Conservation (phyloP, 148 eudicot species). For the Amaranthus cruentus region DNA sequence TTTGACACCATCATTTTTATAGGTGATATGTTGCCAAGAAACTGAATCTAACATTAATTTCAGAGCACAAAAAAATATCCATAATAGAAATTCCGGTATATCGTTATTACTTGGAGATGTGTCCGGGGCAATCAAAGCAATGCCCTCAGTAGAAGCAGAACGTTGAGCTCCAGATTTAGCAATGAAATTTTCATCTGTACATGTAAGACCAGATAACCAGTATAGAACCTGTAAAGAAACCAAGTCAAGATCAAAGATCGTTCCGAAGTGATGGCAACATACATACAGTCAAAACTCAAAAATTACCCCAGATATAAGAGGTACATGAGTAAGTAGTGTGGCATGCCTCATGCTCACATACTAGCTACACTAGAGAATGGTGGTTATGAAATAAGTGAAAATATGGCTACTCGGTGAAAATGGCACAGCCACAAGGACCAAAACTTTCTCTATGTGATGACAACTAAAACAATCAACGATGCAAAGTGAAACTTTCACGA, state of each 20-base stretch:
- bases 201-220: slow-evolving; percentile 93
- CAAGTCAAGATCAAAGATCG: slow-evolving; percentile 11
- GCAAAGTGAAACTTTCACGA: too few species aligned
- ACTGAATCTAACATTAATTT: background rate
- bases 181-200: slow-evolving; percentile 95
- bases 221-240: slow-evolving; percentile 63
- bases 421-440: background rate
- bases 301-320: too few species aligned
- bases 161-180: slow-evolving; percentile 94
- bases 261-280: background rate
- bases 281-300: background rate
- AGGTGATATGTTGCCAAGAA: too few species aligned
- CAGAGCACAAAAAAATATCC: background rate
- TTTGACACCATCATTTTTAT: background rate
- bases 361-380: slow-evolving; percentile 1
- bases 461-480: too few species aligned
- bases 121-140: slow-evolving; percentile 80
- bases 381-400: background rate
- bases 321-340: background rate
- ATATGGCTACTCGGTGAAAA: background rate
- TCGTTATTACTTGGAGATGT: slow-evolving; percentile 77
- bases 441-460: too few species aligned
- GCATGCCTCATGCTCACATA: background rate
- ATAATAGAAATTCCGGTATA: background rate
- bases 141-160: slow-evolving; percentile 74